Evolutionary conservation across 1,139 yeast genomes (phyloP), one percentile per base, ranked within the genome.

Genomic region (Sugiyamaella japonica): DNA sequence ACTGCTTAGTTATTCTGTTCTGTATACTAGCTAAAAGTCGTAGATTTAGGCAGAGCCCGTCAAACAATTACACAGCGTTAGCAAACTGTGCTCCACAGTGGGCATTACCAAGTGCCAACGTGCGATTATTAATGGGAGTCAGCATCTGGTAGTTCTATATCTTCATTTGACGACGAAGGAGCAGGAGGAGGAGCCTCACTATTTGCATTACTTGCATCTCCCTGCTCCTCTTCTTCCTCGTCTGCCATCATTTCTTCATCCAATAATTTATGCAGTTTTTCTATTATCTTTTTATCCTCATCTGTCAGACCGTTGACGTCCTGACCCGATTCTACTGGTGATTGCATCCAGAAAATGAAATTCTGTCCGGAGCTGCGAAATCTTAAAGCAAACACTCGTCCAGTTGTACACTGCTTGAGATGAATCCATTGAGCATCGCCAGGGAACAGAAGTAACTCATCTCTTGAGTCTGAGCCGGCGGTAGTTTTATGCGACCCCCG

Each of bases 301-400:
- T 74, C 80, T 31, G 87, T 84, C 71, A 87, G 79, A 66, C 80
- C 79, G 54, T 74, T 66, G 46, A 66, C 52, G 70, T 80, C 83
- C 38, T 78, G 77, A 56, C 78, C 81, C 58, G 82, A 83, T 63
- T 84, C 89, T 45, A 86, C 85, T 39, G 81, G 77, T 62, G 86
- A 90, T 72, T 93, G 99, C 73, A 93, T 76, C 99, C 99, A 93
- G 72, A 85, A 93, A 70, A 91, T 77, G 66, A 82, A 82, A 69
- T 85, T 86, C 56, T 91, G 90, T 42, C 96, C 95, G 5, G 96
- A 86, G 59, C 93, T 84, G 65, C 81, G 76, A 70, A 90, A 90
- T 55, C 87, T 83, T 70, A 93, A 78, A 55, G 90, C 88, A 70
- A 86, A 86, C 28, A 93, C 90, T 60, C 99, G 77, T 9, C 98